These are phyloP conservation scores for Pinus taeda DNA, from an alignment of 75 land plant species.

Conservation along the genomic window DNA sequence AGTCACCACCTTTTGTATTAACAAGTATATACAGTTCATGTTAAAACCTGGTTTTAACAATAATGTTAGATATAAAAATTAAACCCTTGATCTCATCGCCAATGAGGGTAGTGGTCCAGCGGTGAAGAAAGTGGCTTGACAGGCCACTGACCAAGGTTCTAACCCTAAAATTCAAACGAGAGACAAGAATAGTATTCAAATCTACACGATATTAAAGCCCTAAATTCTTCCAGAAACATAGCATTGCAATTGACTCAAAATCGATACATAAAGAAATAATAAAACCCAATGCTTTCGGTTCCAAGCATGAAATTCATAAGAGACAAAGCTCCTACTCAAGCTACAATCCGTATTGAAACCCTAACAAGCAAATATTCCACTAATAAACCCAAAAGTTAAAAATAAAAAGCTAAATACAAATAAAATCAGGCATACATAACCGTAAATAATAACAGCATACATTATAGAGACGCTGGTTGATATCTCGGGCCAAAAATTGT, in stretches of 20 bases:
- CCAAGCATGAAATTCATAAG: not conserved
- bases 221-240: not conserved
- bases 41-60: too few species aligned
- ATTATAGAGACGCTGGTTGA: conserved; percentile 44
- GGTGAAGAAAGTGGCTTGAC: too few species aligned
- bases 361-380: not conserved
- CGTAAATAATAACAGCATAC: conserved; percentile 9
- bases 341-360: not conserved
- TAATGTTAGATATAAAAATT: too few species aligned
- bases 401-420: not conserved
- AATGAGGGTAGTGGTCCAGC: too few species aligned
- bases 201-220: not conserved
- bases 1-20: too few species aligned
- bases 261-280: too few species aligned
- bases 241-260: too few species aligned
- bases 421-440: not conserved
- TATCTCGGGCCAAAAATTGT: conserved; percentile 52
- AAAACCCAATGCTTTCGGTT: not conserved
- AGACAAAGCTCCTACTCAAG: not conserved
- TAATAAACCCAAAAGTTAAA: not conserved
- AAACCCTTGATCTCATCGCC: too few species aligned
- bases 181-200: not conserved
- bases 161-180: too few species aligned
- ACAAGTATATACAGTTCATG: too few species aligned
- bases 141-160: too few species aligned